Conservation (phyloP, 2,329 filamentous ascomycete genomes). For the Septoria linicola region DNA sequence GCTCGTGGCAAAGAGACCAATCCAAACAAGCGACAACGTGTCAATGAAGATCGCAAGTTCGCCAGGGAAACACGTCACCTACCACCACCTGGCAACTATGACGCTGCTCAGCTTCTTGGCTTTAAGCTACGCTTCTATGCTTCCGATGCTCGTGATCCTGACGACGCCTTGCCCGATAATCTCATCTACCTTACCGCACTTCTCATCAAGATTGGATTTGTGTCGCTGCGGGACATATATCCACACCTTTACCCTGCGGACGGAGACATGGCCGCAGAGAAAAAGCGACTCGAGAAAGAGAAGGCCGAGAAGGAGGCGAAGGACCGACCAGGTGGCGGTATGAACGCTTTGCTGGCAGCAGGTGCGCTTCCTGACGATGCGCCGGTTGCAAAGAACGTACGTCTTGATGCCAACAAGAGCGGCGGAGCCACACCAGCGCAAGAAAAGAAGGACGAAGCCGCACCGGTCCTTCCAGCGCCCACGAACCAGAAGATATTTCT, state of each 20-base stretch:
- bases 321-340: conserved; percentile 65
- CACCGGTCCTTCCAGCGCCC: conserved; percentile 65
- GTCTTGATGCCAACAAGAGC: conserved; percentile 48
- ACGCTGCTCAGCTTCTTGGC: conserved; percentile 39
- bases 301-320: conserved; percentile 74
- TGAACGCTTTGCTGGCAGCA: conserved; percentile 84
- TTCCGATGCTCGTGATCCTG: conserved; percentile 69
- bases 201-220: conserved; percentile 94
- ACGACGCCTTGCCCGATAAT: conserved; percentile 83
- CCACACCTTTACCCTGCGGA: conserved; percentile 87
- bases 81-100: conserved; percentile 55
- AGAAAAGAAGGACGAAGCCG: conserved; percentile 47
- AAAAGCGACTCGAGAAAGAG: conserved; percentile 68
- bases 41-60: conserved; percentile 67
- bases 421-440: conserved; percentile 43
- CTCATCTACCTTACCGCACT: conserved; percentile 88
- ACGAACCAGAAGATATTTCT: conserved; percentile 85
- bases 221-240: conserved; percentile 87
- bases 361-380: conserved; percentile 85
- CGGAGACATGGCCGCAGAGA: conserved; percentile 74
- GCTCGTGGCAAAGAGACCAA: conserved; percentile 42
- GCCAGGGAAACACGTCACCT: conserved; percentile 76
- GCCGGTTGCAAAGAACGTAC: conserved; percentile 46
- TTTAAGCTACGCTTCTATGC: conserved; percentile 98
- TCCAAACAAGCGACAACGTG: conserved; percentile 45